These are phyloP conservation scores for Leccinum uliginosum DNA, from an alignment of 768 basidiomycete species.

Conservation along the genomic window DNA sequence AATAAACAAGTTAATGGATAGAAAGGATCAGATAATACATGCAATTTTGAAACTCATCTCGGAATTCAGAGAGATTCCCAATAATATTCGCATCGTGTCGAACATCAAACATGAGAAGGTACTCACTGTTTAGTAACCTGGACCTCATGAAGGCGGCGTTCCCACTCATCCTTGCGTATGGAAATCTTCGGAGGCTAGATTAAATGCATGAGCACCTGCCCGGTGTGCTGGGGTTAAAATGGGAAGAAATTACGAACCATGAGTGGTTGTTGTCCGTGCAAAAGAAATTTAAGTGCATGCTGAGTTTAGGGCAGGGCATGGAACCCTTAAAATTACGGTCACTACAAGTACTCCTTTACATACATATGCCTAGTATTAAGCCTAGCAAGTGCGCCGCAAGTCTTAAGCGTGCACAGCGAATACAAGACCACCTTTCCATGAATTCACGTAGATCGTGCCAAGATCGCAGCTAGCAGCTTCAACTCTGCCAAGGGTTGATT, in stretches of 20 bases:
- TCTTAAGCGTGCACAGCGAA: not conserved
- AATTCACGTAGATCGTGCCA: not conserved
- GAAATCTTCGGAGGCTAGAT: slow-evolving; percentile 47
- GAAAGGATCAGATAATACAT: slow-evolving; percentile 81
- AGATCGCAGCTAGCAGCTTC: not conserved
- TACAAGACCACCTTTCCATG: not conserved
- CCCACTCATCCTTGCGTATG: slow-evolving; percentile 85
- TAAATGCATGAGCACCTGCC: not conserved
- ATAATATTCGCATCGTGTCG: slow-evolving; percentile 61
- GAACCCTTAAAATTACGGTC: not conserved
- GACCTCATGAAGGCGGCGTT: slow-evolving; percentile 75
- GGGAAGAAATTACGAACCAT: slow-evolving; percentile 29
- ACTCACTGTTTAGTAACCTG: slow-evolving; percentile 88
- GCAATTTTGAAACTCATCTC: slow-evolving; percentile 69
- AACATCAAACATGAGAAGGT: slow-evolving; percentile 10
- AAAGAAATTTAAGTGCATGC: slow-evolving; percentile 30
- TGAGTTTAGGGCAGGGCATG: slow-evolving; percentile 37
- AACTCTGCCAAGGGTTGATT: not conserved
- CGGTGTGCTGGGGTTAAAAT: not conserved
- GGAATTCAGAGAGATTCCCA: slow-evolving; percentile 99
- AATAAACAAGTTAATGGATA: slow-evolving; percentile 23
- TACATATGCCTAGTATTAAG: not conserved
- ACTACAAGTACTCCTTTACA: not conserved
- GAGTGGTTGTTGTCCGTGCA: slow-evolving; percentile 11
- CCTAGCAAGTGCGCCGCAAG: not conserved